These are phyloP conservation scores for Pachyrhizus erosus DNA, from an alignment of 306 rosid genomes.

Conservation along the genomic window DNA sequence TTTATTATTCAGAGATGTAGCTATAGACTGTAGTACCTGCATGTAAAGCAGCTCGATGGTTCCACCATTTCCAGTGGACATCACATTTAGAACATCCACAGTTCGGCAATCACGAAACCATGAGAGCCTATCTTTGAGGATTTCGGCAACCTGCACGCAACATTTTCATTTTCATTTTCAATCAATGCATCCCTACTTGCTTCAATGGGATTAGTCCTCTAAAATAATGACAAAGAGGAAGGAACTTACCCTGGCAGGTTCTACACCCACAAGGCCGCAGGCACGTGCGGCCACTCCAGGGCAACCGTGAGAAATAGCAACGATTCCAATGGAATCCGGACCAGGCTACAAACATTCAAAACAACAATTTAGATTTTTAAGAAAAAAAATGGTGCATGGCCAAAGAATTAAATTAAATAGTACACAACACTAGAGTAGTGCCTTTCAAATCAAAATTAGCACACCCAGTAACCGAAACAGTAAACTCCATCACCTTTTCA, in stretches of 20 bases:
- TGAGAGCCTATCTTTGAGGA: slow-evolving; percentile 92
- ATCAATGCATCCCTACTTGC: slow-evolving; percentile 1
- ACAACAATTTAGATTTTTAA: not conserved
- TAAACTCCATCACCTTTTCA: not conserved
- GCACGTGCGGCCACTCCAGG: slow-evolving; percentile 99
- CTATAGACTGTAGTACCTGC: slow-evolving; percentile 64
- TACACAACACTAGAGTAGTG: not conserved
- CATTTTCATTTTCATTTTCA: not conserved
- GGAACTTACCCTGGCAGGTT: slow-evolving; percentile 90
- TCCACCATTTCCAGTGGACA: slow-evolving; percentile 93
- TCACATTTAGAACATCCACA: slow-evolving; percentile 76
- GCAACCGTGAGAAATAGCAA: slow-evolving; percentile 99
- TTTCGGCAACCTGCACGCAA: slow-evolving; percentile 80
- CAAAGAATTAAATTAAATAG: not conserved
- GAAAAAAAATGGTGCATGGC: not conserved
- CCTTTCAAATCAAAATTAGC: not conserved
- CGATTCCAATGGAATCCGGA: slow-evolving; percentile 99
- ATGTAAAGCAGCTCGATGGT: slow-evolving; percentile 94
- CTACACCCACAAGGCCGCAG: slow-evolving; percentile 97
- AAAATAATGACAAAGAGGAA: slow-evolving; percentile 9
- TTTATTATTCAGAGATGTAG: not conserved
- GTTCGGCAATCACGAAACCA: slow-evolving; percentile 96
- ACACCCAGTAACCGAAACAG: not conserved
- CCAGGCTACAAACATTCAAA: slow-evolving; percentile 81
- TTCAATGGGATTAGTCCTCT: not conserved